Evolutionary conservation across 129 eudicot species (phyloP).

Genomic region (Lactuca sativa): DNA sequence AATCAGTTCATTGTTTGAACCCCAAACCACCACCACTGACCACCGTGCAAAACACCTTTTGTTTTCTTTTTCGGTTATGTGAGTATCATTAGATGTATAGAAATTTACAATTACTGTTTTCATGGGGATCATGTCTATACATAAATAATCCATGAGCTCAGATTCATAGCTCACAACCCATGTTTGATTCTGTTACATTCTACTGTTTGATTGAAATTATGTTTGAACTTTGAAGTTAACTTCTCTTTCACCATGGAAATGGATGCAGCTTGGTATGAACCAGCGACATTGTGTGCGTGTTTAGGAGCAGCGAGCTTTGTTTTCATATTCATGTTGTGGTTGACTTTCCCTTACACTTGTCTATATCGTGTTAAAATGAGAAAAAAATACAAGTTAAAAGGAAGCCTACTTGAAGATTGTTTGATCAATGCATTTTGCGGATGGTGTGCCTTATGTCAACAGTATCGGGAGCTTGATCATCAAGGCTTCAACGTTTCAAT

Average conservation of each 20-base stretch:
- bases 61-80: no score
- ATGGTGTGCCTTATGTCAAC: slow-evolving; percentile 48
- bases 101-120: no score
- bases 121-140: no score
- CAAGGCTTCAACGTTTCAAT: slow-evolving; percentile 44
- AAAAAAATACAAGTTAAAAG: slow-evolving; percentile 37
- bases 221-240: no score
- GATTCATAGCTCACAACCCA: no score
- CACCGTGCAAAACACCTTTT: no score
- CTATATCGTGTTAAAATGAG: slow-evolving; percentile 41
- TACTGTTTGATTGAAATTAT: background rate
- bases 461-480: slow-evolving; percentile 49
- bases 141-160: no score
- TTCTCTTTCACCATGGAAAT: background rate
- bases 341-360: slow-evolving; percentile 37
- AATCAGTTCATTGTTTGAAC: background rate
- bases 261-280: slow-evolving; percentile 47
- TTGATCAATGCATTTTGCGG: slow-evolving; percentile 34
- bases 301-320: slow-evolving; percentile 33
- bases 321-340: slow-evolving; percentile 28
- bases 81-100: no score
- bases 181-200: no score
- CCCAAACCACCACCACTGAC: no score
- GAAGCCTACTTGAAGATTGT: slow-evolving; percentile 33
- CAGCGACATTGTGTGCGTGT: slow-evolving; percentile 36